Percentiles rank a stretch among this genome's conserved stretches.
Conservation (phyloP, 352 stramenopile genomes). For the Phytophthora foliorum region DNA sequence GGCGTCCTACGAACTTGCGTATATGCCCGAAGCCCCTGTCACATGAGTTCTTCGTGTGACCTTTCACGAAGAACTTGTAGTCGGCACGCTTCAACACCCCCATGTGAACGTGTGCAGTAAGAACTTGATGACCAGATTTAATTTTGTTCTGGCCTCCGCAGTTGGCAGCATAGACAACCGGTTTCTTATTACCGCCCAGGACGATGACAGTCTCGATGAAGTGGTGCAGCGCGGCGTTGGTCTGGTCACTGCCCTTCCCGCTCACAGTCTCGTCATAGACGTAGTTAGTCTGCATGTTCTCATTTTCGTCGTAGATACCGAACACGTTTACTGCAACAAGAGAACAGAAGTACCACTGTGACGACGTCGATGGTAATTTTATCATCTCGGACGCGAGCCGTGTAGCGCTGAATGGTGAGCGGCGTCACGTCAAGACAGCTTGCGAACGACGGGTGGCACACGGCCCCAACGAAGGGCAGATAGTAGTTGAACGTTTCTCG, state of each 20-base stretch:
- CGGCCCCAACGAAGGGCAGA: neutral
- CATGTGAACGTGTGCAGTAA: neutral
- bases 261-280: constrained; percentile 7
- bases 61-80: neutral
- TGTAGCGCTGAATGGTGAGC: neutral
- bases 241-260: constrained; percentile 23
- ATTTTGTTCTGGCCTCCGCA: constrained; percentile 30
- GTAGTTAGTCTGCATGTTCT: constrained; percentile 19
- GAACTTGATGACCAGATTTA: neutral
- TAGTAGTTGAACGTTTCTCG: constrained; percentile 11
- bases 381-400: neutral
- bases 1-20: neutral
- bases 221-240: constrained; percentile 25
- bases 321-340: constrained; percentile 25
- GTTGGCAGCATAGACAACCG: constrained; percentile 26
- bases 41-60: neutral
- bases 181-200: neutral
- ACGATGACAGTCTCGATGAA: constrained; percentile 2
- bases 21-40: neutral
- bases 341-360: constrained; percentile 30
- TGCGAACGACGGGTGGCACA: neutral
- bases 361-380: constrained; percentile 7
- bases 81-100: too few species aligned
- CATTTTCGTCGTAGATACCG: constrained; percentile 23
- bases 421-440: neutral